Base-by-base conservation (phyloP, 805 yeast genomes). In the Nakazawaea populi region DNA sequence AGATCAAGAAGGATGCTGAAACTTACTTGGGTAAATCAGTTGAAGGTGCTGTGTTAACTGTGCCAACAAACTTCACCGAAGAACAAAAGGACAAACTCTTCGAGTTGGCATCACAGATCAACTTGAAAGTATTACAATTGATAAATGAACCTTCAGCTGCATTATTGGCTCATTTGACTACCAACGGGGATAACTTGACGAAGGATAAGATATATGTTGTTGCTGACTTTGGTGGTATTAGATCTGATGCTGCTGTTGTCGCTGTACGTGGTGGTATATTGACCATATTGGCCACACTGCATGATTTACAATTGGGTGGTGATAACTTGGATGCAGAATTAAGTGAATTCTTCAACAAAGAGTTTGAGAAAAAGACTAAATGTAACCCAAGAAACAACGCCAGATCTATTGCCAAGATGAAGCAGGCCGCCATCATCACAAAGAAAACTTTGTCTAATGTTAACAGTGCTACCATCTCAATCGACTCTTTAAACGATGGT, bases 141-240 rank as follows among this genome's bases (percentile, higher is more conserved):
- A 85, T 94, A 65, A 85, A 85, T 67, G 99, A 94, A 74, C 97
- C 97, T 58, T 75, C 89, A 53, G 87, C 97, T 54, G 96, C 97
- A 46, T 74, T 94, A 56, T 75, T 94, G 58, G 89, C 98, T 5
- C 92, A 91, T 64, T 73, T 82, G 53, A 71, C 79, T 40, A 63
- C 72, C 37, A 67, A 74, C 51, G 77, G 70, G 41, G 80, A 77
- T 55, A 69, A 72, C 50, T 67, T 77, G 55, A 60, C 61, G 51
- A 71, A 80, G 58, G 96, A 89, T 71, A 85, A 85, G 74, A 70
- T 88, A 54, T 84, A 84, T 63, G 95, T 89, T 46, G 97, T 94
- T 59, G 95, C 96, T 50, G 99, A 94, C 70, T 88, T 94, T 62
- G 99, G 99, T 68, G 97, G 96, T 65, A 78, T 90, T 60, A 81